Base-by-base conservation (phyloP, 768 basidiomycete genomes). In the Mycena alexandri region DNA sequence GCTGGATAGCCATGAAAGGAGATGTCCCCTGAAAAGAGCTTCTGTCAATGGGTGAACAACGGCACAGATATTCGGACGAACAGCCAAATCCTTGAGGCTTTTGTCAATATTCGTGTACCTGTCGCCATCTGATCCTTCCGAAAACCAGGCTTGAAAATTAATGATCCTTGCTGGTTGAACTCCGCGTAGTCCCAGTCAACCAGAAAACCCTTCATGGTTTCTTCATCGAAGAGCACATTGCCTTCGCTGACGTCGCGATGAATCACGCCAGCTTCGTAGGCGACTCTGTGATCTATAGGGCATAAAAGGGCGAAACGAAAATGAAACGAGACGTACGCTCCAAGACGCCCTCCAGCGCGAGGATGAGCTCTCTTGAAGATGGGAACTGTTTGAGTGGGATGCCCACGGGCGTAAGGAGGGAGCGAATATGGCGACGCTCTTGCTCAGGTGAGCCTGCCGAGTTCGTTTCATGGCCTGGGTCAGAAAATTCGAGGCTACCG, bases 171-270 rank as follows among this genome's bases (percentile, higher is more conserved):
- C 1, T 19, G 12, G 7, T 58, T 65, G 25, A 69, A 69, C 33
- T 64, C 58, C 14, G 62, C 62, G 41, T 69, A 65, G 21, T 69
- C 68, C 56, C 57, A 69, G 36, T 65, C 68, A 9, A 69, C 24
- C 5, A 69, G 62, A 24, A 69, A 69, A 2, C 48, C 62, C 22
- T 64, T 11, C 25, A 8, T 22, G 25, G 24, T 52, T 13, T 9
- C 22, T 13, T 48, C 65, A 6, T 34, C 21, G n/a, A 66, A 61
- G 1, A 65, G 33, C 16, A 68, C 25, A 24, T 68, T 68, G 21
- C 67, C 67, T n/a, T 63, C 67, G 57, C 67, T 68, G 47, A 68
- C 29, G 36, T 69, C 68, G 19, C 68, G 58, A 34, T 61, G 66
- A 8, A 54, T 21, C 21, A 65, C 69, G 24, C 69, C 68, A 21